phyloP scores from a whole-genome alignment of 140 eudicot genomes.

The Cichorium intybus region DNA sequence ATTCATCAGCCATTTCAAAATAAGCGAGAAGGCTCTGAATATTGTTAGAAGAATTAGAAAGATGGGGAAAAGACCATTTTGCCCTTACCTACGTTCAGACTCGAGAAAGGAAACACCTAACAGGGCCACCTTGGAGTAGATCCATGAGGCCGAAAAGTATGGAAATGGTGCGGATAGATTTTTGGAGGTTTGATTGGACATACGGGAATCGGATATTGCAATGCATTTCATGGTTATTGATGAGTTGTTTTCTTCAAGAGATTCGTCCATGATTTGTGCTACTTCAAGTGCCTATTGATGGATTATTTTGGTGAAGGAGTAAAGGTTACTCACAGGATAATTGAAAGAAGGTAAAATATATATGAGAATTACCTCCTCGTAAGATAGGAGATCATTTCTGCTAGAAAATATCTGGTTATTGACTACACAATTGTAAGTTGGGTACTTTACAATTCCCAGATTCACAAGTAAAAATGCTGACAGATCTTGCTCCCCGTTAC shows the following conservation, averaged over 20 bases:
- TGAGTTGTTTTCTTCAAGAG: slow-evolving; percentile 60
- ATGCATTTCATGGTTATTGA: slow-evolving; percentile 67
- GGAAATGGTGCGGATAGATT: slow-evolving; percentile 35
- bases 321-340: slow-evolving; percentile 15
- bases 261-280: slow-evolving; percentile 89
- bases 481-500: slow-evolving; percentile 86
- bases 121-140: slow-evolving; percentile 82
- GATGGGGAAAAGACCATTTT: not conserved
- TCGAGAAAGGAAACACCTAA: slow-evolving; percentile 89
- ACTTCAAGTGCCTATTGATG: slow-evolving; percentile 85
- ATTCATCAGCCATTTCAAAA: no score
- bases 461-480: slow-evolving; percentile 88
- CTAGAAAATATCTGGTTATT: slow-evolving; percentile 55
- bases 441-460: slow-evolving; percentile 81
- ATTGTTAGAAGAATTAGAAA: not conserved
- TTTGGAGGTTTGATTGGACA: slow-evolving; percentile 34
- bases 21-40: not conserved
- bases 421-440: slow-evolving; percentile 67
- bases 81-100: slow-evolving; percentile 60
- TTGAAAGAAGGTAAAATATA: not conserved
- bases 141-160: slow-evolving; percentile 78
- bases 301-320: not conserved
- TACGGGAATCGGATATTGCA: slow-evolving; percentile 56
- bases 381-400: slow-evolving; percentile 65
- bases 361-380: slow-evolving; percentile 73